Base-by-base conservation (phyloP, 2,329 filamentous ascomycete genomes). In the Triangularia verruculosa region DNA sequence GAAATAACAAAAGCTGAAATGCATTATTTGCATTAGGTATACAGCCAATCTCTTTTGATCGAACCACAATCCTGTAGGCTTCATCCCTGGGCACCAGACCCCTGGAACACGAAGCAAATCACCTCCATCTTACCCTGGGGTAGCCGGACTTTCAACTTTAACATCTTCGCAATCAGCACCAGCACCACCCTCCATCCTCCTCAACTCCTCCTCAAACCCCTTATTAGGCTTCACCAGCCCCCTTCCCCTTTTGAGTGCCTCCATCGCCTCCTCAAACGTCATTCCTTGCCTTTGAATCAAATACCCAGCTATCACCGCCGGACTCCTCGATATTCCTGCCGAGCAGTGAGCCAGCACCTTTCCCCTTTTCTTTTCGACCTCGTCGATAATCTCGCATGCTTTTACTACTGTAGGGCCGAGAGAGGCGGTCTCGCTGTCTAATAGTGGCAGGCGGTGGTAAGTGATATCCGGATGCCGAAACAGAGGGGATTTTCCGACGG, bases 281-380 rank as follows among this genome's bases (percentile, higher is more conserved):
- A 65, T 62, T 1, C 59, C 55, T 13, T 25, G 30, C 2, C 51
- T 47, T 25, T 27, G 52, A 25, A 65, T 62, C 22, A 65, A 24
- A 56, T 65, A 65, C 13, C 39, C 63, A 15, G 60, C 28, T 12
- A 65, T 27, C 9, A 65, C 51, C 3, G 63, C 30, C 8, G 63
- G 63, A 9, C 59, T 62, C 17, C 63, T 52, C 24, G 63, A 65
- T 27, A 65, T 65, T 1, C 47, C 63, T 3, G 63, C 63, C 1
- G 57, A 59, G 60, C 63, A 65, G 22, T 65, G 63, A 2, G 62
- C 56, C 43, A 65, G 34, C 11, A 65, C 63, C 32, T 54, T 65
- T n/a, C 51, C 56, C 15, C 30, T 28, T 8, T 47, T 24, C 6
- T 30, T 24, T 3, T 39, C 54, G 1, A 28, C 52, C 1, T 20